Base-by-base conservation (phyloP, 306 rosid genomes). In the Prunus dulcis region DNA sequence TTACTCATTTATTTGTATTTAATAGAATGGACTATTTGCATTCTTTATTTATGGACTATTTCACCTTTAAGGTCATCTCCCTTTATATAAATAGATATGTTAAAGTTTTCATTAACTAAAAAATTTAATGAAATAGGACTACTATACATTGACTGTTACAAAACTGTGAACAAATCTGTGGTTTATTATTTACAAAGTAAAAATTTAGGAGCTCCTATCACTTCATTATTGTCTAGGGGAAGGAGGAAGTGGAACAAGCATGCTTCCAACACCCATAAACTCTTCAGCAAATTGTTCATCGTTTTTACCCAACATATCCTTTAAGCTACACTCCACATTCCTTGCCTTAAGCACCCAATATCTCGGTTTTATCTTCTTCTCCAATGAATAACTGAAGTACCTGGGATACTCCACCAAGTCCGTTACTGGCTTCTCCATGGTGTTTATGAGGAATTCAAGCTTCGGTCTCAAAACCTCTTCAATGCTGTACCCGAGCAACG, bases 381-480 rank as follows among this genome's bases (percentile, higher is more conserved):
- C 95, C 79, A 90, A 81, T n/a, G 97, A 94, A 86, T 92, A 89
- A 88, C 98, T 94, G 75, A 94, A 92, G 79, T 86, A 90, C 84
- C 97, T 86, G 14, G 98, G 97, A 87, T 90, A 94, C 4, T 73
- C 88, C 58, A 92, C 97, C 87, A 90, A 88, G 12, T 90, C 97
- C 71, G 63, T 82, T n/a, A 88, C 64, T 14, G 96, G 86, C 84
- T 84, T 94, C 83, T 87, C 91, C 97, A 92, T 94, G 61, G 87
- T 82, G 69, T 88, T 89, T 71, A 90, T 74, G 3, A 94, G 86
- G 81, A 94, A 94, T 64, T 90, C 96, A 61, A 84, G 63, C 87
- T 94, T 94, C 12, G 97, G 98, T 69, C 80, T 84, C 87, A 92
- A 55, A 71, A 94, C 98, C 72, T 91, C 83, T 30, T 89, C 93